A percentile compares a stretch with the other conserved stretches of the same genome.
Conservation (phyloP, 1,139 yeast genomes). For the Arxiozyma slooffiae region DNA sequence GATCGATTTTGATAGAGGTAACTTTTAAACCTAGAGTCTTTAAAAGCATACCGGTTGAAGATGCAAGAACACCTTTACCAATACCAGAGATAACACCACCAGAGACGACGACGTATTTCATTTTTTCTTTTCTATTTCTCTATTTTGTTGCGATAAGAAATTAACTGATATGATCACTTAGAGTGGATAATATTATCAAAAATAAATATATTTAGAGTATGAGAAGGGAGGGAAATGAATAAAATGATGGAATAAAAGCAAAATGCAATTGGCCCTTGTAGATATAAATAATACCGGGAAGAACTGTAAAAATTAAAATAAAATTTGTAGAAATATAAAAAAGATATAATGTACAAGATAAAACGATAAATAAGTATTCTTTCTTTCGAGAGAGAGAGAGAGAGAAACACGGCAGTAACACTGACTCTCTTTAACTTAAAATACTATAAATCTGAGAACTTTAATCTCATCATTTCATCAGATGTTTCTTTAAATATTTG, state of each 20-base stretch:
- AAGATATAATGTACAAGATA: too few relatives aligned
- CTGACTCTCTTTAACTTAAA: too few relatives aligned
- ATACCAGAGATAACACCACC: conserved; percentile 99
- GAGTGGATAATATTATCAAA: neutral
- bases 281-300: neutral
- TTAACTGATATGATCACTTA: neutral
- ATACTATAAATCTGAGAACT: neutral
- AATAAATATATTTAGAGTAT: neutral
- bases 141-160: neutral
- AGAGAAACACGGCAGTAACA: too few relatives aligned
- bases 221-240: neutral
- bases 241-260: neutral
- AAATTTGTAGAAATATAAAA: too few relatives aligned
- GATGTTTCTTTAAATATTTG: neutral
- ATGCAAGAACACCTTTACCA: conserved; percentile 93
- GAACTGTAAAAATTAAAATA: too few relatives aligned
- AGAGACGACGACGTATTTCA: conserved; percentile 98
- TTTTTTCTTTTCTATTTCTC: conserved; percentile 20
- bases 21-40: conserved; percentile 92
- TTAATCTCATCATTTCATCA: neutral
- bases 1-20: conserved; percentile 95
- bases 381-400: neutral
- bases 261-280: conserved; percentile 1
- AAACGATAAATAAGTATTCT: neutral
- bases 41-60: conserved; percentile 89